Base-by-base conservation (phyloP, 2,329 filamentous ascomycete species). In the Macroventuria anomochaeta region DNA sequence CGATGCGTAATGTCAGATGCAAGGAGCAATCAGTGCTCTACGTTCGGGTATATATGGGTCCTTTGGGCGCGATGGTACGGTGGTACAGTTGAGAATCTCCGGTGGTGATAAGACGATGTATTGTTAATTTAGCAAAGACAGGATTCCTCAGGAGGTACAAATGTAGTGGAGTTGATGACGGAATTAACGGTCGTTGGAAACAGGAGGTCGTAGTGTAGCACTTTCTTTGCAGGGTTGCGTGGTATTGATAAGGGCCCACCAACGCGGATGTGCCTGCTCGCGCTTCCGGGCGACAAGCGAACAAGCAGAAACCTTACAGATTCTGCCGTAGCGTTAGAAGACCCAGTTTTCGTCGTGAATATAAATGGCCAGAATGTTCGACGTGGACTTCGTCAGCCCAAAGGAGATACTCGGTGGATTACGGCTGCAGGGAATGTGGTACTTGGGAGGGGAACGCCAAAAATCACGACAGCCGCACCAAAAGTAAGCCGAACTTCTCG, bases 341-440 rank as follows among this genome's bases (percentile, higher is more conserved):
- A 40, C 55, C 63, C 64, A 59, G 31, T 68, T 66, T 66, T 65
- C 44, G 61, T 61, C 51, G 56, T 53, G 55, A 56, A 48, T 49
- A 43, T 47, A 54, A 55, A 42, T 51, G 69, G 66, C 69, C 65
- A 73, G 69, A 73, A 68, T 54, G 57, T 65, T 72, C 69, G 67
- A 55, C 59, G 38, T 55, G 46, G 44, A 58, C 54, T 63, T 62
- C 61, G 61, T 64, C 61, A 63, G 63, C 61, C 59, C 52, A 50
- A 55, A 64, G 40, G 37, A 67, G 64, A 67, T 57, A 46, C 32
- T 38, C 34, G 53, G 67, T 67, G 68, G 61, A 66, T 53, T 56
- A 44, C 41, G 41, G 46, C 58, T 60, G 57, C 58, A 64, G 47
- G 58, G 63, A 58, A 62, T 48, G 59, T 55, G 46, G 52, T 49